Evolutionary conservation across 2,329 filamentous ascomycete species (phyloP), one percentile per base, ranked within the genome.

Genomic region (Diaporthe destruens): DNA sequence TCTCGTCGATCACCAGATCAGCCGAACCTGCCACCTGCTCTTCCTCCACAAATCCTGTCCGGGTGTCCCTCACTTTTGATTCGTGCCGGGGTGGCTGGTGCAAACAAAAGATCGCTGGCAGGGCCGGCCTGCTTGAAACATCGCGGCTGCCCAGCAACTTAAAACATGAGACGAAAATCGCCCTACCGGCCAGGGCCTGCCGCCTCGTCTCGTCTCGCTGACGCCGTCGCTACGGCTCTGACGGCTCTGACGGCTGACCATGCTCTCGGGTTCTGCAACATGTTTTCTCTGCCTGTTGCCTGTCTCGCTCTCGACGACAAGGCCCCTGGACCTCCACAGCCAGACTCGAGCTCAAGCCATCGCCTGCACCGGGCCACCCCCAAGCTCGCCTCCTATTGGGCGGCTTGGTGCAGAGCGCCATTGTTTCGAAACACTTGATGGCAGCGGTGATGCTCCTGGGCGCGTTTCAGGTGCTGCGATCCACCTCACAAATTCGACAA

Each of bases 381-480:
- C 36, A 20, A 55, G 49, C 54, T 34, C 70, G 34, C 20, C n/a
- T 44, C 54, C 51, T 39, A 74, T 74, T 74, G 73, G 73, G 14
- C 54, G 61, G 59, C 51, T 25, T 11, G 47, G 47, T 73, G 73
- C 73, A 72, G 68, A 72, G 69, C 71, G 73, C 71, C 67, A 66
- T 73, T 73, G 73, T 74, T 74, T 74, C 73, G 71, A 74, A 74
- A 74, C 73, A 49, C 59, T 71, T 63, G 66, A 61, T 68, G 71
- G 71, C 63, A 71, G 73, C 71, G 75, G 76, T 76, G 76, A 74
- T 73, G 72, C 73, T 74, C 75, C 74, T 76, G 72, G 76, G 70
- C 72, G 72, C 72, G 77, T 79, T 79, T 79, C 77, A 79, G 77
- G 76, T 79, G 75, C 74, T 53, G 73, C 70, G 63, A 67, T 71